These are phyloP conservation scores for Borovskyia barvae DNA, from an alignment of 208 protist genomes.

Conservation along the genomic window DNA sequence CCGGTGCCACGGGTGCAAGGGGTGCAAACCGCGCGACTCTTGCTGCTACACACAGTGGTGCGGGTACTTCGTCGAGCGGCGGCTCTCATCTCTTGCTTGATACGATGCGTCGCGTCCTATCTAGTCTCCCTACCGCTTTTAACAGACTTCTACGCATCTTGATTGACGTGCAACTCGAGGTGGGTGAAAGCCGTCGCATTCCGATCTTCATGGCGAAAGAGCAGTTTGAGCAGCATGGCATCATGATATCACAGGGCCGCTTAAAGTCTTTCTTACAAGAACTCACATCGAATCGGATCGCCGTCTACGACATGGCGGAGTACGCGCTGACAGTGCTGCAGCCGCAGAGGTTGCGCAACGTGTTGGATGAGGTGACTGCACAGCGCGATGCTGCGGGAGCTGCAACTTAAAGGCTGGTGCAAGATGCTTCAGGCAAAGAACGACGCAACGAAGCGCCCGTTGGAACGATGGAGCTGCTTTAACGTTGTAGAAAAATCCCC, in stretches of 20 bases:
- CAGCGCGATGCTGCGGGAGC: constrained; percentile 27
- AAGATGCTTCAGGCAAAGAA: too few species aligned
- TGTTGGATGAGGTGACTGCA: constrained; percentile 67
- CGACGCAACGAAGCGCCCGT: too few species aligned
- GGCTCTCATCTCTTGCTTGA: constrained; percentile 59
- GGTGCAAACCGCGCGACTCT: neutral
- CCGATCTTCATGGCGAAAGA: constrained; percentile 55
- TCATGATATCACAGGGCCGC: constrained; percentile 70
- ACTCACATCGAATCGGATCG: constrained; percentile 83
- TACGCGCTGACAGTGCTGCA: constrained; percentile 76
- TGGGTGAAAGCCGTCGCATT: constrained; percentile 60
- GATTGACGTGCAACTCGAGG: constrained; percentile 59
- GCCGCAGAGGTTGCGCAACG: constrained; percentile 42
- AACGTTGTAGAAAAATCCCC: too few species aligned
- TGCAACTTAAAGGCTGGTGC: neutral
- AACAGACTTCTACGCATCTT: constrained; percentile 57
- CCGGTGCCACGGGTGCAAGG: neutral
- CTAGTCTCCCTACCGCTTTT: constrained; percentile 69
- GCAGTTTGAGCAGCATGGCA: constrained; percentile 51
- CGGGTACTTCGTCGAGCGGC: neutral
- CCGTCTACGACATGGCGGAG: constrained; percentile 68
- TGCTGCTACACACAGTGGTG: neutral
- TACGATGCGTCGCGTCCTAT: constrained; percentile 75
- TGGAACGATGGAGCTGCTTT: too few species aligned
- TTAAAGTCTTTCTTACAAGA: constrained; percentile 68